Conservation (phyloP, 2,329 filamentous ascomycete species). For the Microsporum canis region DNA sequence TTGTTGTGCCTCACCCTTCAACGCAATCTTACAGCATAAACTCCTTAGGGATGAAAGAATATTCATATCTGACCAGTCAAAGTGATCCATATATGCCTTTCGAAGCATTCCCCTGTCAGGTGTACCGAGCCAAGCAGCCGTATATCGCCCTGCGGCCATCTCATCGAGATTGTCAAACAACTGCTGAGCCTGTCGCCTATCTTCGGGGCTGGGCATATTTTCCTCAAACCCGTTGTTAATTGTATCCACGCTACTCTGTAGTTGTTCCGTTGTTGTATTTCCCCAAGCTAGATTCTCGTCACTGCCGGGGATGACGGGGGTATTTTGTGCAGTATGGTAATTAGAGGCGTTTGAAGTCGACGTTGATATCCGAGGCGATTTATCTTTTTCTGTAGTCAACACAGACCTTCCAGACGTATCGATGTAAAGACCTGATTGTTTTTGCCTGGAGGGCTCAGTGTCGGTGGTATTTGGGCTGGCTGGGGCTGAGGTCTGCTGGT, state of each 20-base stretch:
- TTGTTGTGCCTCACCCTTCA: constrained; percentile 91
- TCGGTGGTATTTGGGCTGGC: not conserved
- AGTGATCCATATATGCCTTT: constrained; percentile 81
- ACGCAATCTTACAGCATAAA: constrained; percentile 67
- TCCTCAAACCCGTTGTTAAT: not conserved
- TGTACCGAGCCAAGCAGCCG: constrained; percentile 75
- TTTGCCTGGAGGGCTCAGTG: not conserved
- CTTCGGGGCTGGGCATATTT: constrained; percentile 10
- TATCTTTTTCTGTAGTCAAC: constrained; percentile 3
- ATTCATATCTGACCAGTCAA: constrained; percentile 72
- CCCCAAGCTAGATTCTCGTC: not conserved
- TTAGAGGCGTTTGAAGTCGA: constrained; percentile 35
- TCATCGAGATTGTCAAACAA: constrained; percentile 71
- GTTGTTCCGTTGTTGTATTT: constrained; percentile 10
- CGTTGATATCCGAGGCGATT: constrained; percentile 23
- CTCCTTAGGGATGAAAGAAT: constrained; percentile 67
- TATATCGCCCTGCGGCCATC: constrained; percentile 65
- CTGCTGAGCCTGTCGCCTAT: constrained; percentile 64
- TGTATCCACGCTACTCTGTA: not conserved
- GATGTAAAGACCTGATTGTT: not conserved
- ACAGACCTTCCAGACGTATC: not conserved
- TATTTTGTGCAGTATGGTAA: constrained; percentile 36
- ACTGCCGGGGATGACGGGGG: constrained; percentile 27
- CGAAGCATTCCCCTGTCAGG: constrained; percentile 44
- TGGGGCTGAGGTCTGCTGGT: not conserved